Conservation (phyloP, 2,329 filamentous ascomycete species). For the Exophiala calicioides region DNA sequence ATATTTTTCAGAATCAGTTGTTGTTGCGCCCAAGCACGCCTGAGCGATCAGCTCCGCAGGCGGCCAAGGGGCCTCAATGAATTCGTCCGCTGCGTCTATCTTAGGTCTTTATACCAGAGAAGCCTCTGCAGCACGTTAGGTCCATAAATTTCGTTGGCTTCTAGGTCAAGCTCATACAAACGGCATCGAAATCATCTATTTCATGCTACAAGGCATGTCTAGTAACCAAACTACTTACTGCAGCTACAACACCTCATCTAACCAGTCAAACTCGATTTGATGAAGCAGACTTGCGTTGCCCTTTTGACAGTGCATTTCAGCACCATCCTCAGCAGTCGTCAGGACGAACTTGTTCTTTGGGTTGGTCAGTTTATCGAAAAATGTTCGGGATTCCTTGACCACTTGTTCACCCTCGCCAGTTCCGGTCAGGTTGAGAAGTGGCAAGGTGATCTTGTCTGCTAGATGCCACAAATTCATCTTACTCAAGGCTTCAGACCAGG, state of each 20-base stretch:
- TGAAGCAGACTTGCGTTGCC: slow-evolving; percentile 14
- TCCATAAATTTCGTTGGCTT: too few relatives aligned
- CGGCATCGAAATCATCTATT: too few relatives aligned
- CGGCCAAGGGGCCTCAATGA: too few relatives aligned
- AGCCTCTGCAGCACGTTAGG: too few relatives aligned
- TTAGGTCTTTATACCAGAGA: too few relatives aligned
- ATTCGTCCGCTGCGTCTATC: too few relatives aligned
- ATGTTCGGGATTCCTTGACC: background rate
- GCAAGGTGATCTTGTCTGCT: slow-evolving; percentile 16
- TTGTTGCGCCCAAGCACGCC: too few relatives aligned
- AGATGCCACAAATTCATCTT: slow-evolving; percentile 4
- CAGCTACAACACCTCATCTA: slow-evolving; percentile 15
- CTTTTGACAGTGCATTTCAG: slow-evolving; percentile 18
- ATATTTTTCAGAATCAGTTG: too few relatives aligned
- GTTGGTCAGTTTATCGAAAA: slow-evolving; percentile 16
- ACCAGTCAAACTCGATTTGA: slow-evolving; percentile 18
- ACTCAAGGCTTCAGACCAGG: slow-evolving; percentile 2
- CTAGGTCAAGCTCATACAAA: too few relatives aligned
- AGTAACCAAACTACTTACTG: too few relatives aligned
- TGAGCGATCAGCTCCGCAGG: too few relatives aligned
- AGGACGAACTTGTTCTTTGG: slow-evolving; percentile 12
- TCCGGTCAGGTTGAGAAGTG: slow-evolving; percentile 8
- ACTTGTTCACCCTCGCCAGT: slow-evolving; percentile 11
- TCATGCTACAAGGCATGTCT: too few relatives aligned
- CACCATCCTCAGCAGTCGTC: slow-evolving; percentile 12